Percentiles rank a stretch among this genome's conserved stretches.
phyloP scores from a whole-genome alignment of 768 basidiomycete genomes.

The Xerocomus potaroensis region DNA sequence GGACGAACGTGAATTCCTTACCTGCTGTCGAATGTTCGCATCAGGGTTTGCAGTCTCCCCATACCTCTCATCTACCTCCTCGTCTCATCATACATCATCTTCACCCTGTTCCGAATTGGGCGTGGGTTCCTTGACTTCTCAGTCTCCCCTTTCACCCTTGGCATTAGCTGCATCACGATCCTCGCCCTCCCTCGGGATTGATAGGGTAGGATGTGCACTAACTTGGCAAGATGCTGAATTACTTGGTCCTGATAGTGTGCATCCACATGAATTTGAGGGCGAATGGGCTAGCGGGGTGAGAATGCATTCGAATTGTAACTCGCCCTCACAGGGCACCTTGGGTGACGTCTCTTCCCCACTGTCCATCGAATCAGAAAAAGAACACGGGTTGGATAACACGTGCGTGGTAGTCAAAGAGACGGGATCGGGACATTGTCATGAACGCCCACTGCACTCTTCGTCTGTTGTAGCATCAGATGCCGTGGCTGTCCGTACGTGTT shows the following conservation, averaged over 20 bases:
- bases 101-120: slow-evolving; percentile 20
- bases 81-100: slow-evolving; percentile 13
- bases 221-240: slow-evolving; percentile 43
- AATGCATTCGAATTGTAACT: slow-evolving; percentile 8
- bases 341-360: not conserved
- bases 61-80: slow-evolving; percentile 17
- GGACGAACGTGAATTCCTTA: slow-evolving; percentile 35
- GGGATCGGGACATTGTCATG: slow-evolving; percentile 1
- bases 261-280: slow-evolving; percentile 40
- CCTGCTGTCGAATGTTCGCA: slow-evolving; percentile 3
- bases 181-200: slow-evolving; percentile 7
- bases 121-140: slow-evolving; percentile 11
- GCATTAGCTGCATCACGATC: slow-evolving; percentile 6
- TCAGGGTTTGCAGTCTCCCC: slow-evolving; percentile 12
- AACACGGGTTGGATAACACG: slow-evolving; percentile 3
- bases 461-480: slow-evolving; percentile 21
- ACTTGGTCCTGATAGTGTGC: slow-evolving; percentile 43
- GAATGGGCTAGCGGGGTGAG: slow-evolving; percentile 27
- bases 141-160: slow-evolving; percentile 14
- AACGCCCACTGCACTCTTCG: slow-evolving; percentile 1
- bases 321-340: slow-evolving; percentile 4
- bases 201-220: slow-evolving; percentile 22
- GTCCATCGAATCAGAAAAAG: not conserved
- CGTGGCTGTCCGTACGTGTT: slow-evolving; percentile 60
- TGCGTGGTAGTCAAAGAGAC: slow-evolving; percentile 6